Evolutionary conservation across 352 stramenopile genomes (phyloP), one percentile per base, ranked within the genome.

Genomic region (Globisporangium cylindrosporum): DNA sequence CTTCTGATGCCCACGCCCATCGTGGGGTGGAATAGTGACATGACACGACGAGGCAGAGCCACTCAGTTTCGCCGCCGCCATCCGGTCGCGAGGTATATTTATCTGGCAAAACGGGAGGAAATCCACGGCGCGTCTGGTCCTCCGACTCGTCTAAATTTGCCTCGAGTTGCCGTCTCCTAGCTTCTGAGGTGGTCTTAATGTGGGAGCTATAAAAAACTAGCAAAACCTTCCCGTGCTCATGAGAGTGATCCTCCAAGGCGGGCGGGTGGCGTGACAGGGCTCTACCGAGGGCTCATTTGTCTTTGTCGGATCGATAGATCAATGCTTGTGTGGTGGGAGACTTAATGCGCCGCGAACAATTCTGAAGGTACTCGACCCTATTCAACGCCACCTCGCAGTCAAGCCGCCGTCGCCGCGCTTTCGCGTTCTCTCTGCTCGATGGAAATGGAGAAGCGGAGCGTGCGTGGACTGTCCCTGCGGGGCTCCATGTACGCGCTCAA

Each of bases 401-500:
- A 56, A 25, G 49, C 32, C 29, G 3, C 20, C 32, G 18, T 20
- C 29, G 18, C 29, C 29, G 18, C 27, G 18, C 27, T 59, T 29
- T 15, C 32, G 22, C 54, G 14, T 25, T 27, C 56, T 18, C 34
- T 41, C 64, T 20, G 9, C 36, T 59, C 29, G 24, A 32, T 64
- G 29, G 27, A 46, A 58, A 73, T 73, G 62, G 68, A 73, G 34
- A 73, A 66, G 49, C 58, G n/a, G 10, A 69, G 55, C 20, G 56
- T 66, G 32, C 68, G 68, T 24, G 75, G 72, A 41, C 51, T 86
- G n/a, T 73, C 70, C 24, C 70, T 84, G 15, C 77, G 59, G 14
- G 76, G 78, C 15, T 77, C 78, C 49, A 69, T 79, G 57, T 84
- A 81, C 64, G 61, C 62, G n/a, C 71, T 74, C 24, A 64, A 51